These are phyloP conservation scores for Rhinocladiella similis DNA, from an alignment of 2,329 filamentous ascomycete genomes.

Conservation along the genomic window DNA sequence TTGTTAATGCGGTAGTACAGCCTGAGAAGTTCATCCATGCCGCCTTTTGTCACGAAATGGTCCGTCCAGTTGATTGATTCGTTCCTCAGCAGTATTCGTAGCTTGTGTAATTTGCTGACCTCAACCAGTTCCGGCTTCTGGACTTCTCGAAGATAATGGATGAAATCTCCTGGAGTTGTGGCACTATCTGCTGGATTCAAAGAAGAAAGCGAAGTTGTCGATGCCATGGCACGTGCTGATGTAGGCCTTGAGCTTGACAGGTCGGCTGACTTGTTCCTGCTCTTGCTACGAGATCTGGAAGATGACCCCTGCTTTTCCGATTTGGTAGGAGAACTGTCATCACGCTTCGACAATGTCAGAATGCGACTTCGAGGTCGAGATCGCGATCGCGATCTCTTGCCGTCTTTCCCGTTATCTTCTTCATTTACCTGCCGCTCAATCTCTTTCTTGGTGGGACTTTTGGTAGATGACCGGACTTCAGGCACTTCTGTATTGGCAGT, in stretches of 20 bases:
- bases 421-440: constrained; percentile 42
- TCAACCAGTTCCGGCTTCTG: constrained; percentile 81
- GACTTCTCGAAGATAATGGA: constrained; percentile 78
- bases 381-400: constrained; percentile 46
- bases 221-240: constrained; percentile 57
- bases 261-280: constrained; percentile 70
- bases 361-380: constrained; percentile 67
- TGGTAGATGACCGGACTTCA: constrained; percentile 34
- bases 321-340: constrained; percentile 71
- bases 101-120: constrained; percentile 92
- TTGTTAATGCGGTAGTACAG: constrained; percentile 89
- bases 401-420: constrained; percentile 42
- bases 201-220: constrained; percentile 55
- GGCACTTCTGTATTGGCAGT: constrained; percentile 44
- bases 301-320: constrained; percentile 65
- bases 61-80: constrained; percentile 97
- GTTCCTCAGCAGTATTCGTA: constrained; percentile 83
- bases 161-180: constrained; percentile 78
- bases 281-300: constrained; percentile 33
- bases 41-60: constrained; percentile 81
- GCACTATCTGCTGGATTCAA: constrained; percentile 66
- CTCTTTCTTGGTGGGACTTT: constrained; percentile 39
- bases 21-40: constrained; percentile 87
- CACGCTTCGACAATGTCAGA: constrained; percentile 70
- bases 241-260: constrained; percentile 57